Conservation (phyloP, 2,329 filamentous ascomycete species). For the Metarhizium sp. region DNA sequence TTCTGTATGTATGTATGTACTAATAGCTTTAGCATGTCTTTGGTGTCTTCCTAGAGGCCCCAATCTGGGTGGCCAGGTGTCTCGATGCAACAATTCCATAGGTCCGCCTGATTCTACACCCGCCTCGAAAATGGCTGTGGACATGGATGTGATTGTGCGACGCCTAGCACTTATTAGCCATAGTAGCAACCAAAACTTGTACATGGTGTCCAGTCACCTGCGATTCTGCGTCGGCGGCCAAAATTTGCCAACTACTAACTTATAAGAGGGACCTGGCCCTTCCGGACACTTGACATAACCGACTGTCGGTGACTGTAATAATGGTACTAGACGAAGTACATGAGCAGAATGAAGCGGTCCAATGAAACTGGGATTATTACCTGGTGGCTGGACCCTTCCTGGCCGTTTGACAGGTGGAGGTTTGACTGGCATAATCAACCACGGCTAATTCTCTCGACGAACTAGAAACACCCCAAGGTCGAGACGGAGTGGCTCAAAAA, state of each 20-base stretch:
- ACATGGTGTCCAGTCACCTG: background rate
- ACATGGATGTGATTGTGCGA: no score
- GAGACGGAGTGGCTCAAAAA: background rate
- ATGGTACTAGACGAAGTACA: no score
- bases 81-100: background rate
- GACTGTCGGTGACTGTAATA: no score
- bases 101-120: background rate
- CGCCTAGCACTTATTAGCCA: no score
- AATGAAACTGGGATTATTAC: background rate
- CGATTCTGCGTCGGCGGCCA: background rate
- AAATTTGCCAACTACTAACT: no score
- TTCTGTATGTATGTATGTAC: background rate
- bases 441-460: background rate
- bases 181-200: no score
- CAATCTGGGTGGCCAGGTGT: background rate
- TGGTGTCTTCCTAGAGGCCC: background rate
- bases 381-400: background rate
- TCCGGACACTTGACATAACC: no score
- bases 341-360: background rate
- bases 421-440: no score
- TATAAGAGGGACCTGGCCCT: no score
- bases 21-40: background rate
- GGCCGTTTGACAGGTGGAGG: no score
- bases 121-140: no score
- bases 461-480: background rate